phyloP scores from a whole-genome alignment of 768 basidiomycete genomes.

The Collybia sordida region DNA sequence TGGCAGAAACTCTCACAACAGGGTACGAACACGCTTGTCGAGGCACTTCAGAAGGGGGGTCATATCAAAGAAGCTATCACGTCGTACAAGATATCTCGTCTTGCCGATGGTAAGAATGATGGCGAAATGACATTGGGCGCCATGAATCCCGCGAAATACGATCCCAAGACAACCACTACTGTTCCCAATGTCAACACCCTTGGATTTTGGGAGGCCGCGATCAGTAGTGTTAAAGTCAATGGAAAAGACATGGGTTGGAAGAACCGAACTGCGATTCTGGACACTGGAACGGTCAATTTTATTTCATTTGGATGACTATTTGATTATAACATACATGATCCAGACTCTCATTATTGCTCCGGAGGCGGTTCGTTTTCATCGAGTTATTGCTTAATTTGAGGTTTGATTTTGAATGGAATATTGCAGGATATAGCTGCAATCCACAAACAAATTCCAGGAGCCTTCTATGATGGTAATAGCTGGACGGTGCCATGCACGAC shows the following conservation, averaged over 20 bases:
- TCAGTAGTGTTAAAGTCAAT: constrained; percentile 49
- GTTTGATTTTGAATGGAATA: background rate
- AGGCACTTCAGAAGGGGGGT: constrained; percentile 48
- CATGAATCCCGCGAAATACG: constrained; percentile 54
- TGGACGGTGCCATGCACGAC: constrained; percentile 71
- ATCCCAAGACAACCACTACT: constrained; percentile 42
- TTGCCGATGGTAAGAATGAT: constrained; percentile 47
- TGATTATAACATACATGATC: background rate
- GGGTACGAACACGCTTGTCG: constrained; percentile 51
- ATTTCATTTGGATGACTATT: background rate
- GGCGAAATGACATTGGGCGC: constrained; percentile 68
- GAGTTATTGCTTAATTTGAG: constrained; percentile 8
- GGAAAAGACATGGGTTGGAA: constrained; percentile 39
- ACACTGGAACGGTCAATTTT: constrained; percentile 35
- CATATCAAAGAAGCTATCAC: constrained; percentile 53
- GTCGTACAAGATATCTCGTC: constrained; percentile 69
- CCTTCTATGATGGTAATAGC: constrained; percentile 43
- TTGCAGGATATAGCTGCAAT: constrained; percentile 52
- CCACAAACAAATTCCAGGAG: constrained; percentile 56
- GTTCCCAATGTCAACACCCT: constrained; percentile 46
- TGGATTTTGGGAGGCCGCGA: constrained; percentile 53
- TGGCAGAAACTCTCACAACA: constrained; percentile 53
- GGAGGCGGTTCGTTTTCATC: constrained; percentile 9
- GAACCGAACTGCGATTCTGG: constrained; percentile 56
- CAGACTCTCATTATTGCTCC: constrained; percentile 20